phyloP scores from a whole-genome alignment of 371 early-diverging fungal genomes.

The Phascolomyces articulosus region DNA sequence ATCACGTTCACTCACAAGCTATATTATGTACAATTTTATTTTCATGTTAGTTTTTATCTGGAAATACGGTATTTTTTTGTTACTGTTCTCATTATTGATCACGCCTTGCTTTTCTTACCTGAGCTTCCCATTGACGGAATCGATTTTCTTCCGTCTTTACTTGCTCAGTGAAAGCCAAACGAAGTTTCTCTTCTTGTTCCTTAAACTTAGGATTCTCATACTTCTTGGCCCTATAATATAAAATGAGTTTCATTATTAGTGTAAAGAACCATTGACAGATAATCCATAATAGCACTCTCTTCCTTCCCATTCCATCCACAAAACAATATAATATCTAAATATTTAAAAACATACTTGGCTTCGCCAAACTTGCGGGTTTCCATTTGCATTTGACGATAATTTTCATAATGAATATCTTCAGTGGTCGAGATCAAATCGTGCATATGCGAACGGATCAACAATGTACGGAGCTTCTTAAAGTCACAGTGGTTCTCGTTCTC shows the following conservation, averaged over 20 bases:
- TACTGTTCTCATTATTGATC: too few species aligned
- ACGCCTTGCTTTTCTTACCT: slow-evolving; percentile 42
- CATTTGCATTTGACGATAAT: slow-evolving; percentile 80
- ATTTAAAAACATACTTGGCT: slow-evolving; percentile 62
- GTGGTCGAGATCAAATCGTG: slow-evolving; percentile 87
- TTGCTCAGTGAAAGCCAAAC: slow-evolving; percentile 93
- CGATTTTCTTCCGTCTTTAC: slow-evolving; percentile 93
- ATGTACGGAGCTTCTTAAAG: slow-evolving; percentile 89
- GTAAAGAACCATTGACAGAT: too few species aligned
- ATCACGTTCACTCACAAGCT: slow-evolving; percentile 95
- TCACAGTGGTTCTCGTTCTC: slow-evolving; percentile 91
- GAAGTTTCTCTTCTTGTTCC: slow-evolving; percentile 93
- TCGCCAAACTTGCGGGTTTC: slow-evolving; percentile 82
- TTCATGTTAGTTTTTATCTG: background rate
- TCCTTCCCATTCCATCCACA: too few species aligned
- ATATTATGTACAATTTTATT: background rate
- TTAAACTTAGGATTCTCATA: slow-evolving; percentile 87
- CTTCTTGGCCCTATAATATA: slow-evolving; percentile 53
- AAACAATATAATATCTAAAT: background rate
- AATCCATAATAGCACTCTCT: too few species aligned
- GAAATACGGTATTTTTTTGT: too few species aligned
- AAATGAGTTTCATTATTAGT: too few species aligned
- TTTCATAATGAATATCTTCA: slow-evolving; percentile 90
- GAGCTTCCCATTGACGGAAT: slow-evolving; percentile 93
- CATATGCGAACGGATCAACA: slow-evolving; percentile 93